Evolutionary conservation across 257 asterid species (phyloP).

Genomic region (Nicotiana attenuata): DNA sequence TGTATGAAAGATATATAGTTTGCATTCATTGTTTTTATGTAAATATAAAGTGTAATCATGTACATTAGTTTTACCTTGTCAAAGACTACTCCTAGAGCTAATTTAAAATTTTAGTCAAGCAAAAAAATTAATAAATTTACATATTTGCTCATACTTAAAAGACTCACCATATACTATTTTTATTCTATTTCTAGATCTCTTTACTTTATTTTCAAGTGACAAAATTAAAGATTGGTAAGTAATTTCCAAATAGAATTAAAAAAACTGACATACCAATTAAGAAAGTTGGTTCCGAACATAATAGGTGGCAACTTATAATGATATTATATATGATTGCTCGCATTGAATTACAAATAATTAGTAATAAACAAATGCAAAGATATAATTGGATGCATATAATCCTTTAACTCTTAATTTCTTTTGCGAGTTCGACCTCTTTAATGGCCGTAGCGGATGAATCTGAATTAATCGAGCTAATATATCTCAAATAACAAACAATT

Average conservation of each 20-base stretch:
- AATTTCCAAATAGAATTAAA: neutral
- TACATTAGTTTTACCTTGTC: too few relatives aligned
- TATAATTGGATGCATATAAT: too few relatives aligned
- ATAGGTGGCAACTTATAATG: neutral
- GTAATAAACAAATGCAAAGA: too few relatives aligned
- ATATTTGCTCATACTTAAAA: neutral
- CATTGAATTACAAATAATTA: neutral
- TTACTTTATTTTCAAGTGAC: neutral
- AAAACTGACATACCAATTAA: neutral
- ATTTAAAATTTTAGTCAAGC: neutral
- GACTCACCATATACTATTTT: neutral
- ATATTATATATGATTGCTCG: neutral
- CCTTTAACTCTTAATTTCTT: too few relatives aligned
- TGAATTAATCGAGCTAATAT: too few relatives aligned
- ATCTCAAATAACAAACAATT: too few relatives aligned
- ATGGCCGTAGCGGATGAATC: too few relatives aligned
- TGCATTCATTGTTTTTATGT: too few relatives aligned
- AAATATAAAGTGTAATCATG: too few relatives aligned
- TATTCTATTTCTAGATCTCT: neutral
- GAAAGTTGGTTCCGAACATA: neutral
- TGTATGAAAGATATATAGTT: too few relatives aligned
- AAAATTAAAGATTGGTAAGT: neutral
- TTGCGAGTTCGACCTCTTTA: too few relatives aligned
- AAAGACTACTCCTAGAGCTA: too few relatives aligned
- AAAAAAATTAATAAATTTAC: neutral